Evolutionary conservation across 441 rosid species (phyloP), one percentile per base, ranked within the genome.

Genomic region (Oxalis stricta): DNA sequence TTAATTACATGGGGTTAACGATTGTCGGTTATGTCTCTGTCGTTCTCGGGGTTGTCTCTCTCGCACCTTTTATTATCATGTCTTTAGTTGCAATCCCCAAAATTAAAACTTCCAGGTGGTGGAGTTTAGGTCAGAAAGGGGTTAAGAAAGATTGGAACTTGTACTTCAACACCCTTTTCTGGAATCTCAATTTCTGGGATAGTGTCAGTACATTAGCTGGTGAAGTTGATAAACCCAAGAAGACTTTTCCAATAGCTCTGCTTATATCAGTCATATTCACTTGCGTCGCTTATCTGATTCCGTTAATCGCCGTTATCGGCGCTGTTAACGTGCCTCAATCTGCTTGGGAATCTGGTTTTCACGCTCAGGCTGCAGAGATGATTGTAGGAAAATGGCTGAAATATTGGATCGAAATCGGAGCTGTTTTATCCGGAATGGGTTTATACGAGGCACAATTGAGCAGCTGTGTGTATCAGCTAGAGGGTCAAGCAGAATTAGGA

Each of bases 181-280:
- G 93, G 87, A 84, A 84, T 61, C 61, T 87, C 59, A 84, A 87
- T 34, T 87, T 84, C 16, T 87, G 85, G 94, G 92, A 86, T 46
- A 76, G 43, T 56, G 92, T 73, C 1, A 79, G 88, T 42, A 83
- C 96, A 30, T 43, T 80, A 18, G 92, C 86, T 5, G 96, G 88
- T 0, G 96, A 86, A 71, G 96, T 86, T 2, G 82, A 80, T n/a
- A 45, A 55, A 2, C 94, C 96, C 3, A 75, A 64, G 34, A 80
- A 31, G 36, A 83, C 81, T 0, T 80, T 67, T 42, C 94, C 94
- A 0, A 30, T 41, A 29, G 95, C 89, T 12, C 75, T 87, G 1
- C 50, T 79, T 4, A 47, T 48, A 20, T 72, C 86, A 12, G 84
- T 73, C 19, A 32, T 78, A 10, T 62, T 87, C 67, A 68, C 89